These are phyloP conservation scores for Arthrocladium fulminans DNA, from an alignment of 2,329 filamentous ascomycete genomes.

Conservation along the genomic window DNA sequence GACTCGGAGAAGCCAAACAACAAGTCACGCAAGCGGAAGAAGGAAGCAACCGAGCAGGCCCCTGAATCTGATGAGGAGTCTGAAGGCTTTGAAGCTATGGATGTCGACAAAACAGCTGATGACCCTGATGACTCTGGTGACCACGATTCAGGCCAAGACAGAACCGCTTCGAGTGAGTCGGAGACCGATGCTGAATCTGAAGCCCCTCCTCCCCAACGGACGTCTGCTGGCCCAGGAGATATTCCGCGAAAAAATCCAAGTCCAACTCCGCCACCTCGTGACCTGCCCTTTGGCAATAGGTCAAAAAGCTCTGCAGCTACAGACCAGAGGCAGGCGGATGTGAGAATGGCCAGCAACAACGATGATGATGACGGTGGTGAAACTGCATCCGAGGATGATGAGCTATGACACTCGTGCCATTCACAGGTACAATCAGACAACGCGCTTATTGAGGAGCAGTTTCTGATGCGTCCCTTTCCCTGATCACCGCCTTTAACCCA, in stretches of 20 bases:
- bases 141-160: constrained; percentile 9
- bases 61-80: constrained; percentile 18
- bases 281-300: constrained; percentile 15
- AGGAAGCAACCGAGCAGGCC: constrained; percentile 10
- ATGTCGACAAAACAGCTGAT: constrained; percentile 8
- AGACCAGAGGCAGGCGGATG: neutral
- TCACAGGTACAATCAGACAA: too few species aligned
- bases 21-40: constrained; percentile 13
- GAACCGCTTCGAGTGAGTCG: constrained; percentile 9
- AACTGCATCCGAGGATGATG: constrained; percentile 21
- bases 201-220: neutral
- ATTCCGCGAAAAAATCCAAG: neutral
- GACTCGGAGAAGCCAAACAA: constrained; percentile 22
- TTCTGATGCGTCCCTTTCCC: too few species aligned
- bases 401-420: constrained; percentile 22
- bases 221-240: neutral
- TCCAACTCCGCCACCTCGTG: constrained; percentile 14
- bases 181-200: constrained; percentile 14
- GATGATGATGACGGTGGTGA: constrained; percentile 19
- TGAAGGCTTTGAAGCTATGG: constrained; percentile 18
- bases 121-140: constrained; percentile 9
- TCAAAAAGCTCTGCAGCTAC: neutral
- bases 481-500: too few species aligned
- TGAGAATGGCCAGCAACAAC: neutral
- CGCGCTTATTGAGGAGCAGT: too few species aligned